phyloP scores from a whole-genome alignment of 2,329 filamentous ascomycete species.

The Lachnellula suecica region DNA sequence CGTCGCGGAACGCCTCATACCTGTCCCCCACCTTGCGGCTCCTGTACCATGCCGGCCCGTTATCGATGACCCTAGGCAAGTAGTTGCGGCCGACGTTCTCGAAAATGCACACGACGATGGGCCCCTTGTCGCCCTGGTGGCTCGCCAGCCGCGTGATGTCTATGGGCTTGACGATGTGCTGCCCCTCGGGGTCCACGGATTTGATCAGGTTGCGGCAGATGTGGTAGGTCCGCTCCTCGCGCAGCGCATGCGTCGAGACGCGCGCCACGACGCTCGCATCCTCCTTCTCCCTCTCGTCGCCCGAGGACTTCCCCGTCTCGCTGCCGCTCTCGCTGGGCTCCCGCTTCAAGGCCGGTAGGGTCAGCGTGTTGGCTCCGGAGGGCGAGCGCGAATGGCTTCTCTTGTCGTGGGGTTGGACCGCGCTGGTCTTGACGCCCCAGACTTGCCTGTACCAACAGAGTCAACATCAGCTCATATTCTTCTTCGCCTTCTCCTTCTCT shows the following conservation, averaged over 20 bases:
- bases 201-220: constrained; percentile 72
- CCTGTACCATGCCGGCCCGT: constrained; percentile 74
- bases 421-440: constrained; percentile 55
- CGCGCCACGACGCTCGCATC: constrained; percentile 62
- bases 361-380: constrained; percentile 12
- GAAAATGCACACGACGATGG: constrained; percentile 79
- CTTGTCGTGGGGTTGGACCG: constrained; percentile 30
- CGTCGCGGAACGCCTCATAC: constrained; percentile 29
- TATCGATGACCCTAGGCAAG: constrained; percentile 67
- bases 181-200: constrained; percentile 68
- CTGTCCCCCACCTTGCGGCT: constrained; percentile 51
- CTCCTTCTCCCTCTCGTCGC: constrained; percentile 35
- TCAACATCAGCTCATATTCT: too few species aligned
- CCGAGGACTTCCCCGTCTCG: too few species aligned
- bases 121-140: constrained; percentile 65
- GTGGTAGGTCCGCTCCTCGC: constrained; percentile 85
- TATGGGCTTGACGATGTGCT: constrained; percentile 78
- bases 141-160: constrained; percentile 73
- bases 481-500: too few species aligned
- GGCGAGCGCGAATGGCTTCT: constrained; percentile 40
- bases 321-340: constrained; percentile 23
- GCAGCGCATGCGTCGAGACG: constrained; percentile 77
- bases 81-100: constrained; percentile 76
- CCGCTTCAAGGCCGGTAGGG: background rate
- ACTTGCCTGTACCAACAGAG: constrained; percentile 54